Percentiles rank a stretch among this genome's conserved stretches.
Conservation (phyloP, 345 rosid species). For the Ceriops zippeliana region DNA sequence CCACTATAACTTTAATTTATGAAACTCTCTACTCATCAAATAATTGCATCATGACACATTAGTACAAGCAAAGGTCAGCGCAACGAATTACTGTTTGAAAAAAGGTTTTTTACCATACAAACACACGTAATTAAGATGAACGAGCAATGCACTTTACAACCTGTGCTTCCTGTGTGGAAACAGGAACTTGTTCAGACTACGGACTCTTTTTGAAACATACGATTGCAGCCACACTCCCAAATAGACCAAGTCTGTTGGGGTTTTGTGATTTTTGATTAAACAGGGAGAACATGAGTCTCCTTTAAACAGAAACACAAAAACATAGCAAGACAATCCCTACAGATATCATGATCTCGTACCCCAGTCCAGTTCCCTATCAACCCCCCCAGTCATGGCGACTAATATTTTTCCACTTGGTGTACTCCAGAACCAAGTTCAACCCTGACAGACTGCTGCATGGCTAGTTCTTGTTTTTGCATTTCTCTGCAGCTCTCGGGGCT, state of each 20-base stretch:
- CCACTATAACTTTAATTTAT: no score
- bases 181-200: constrained; percentile 28
- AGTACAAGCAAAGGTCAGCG: not conserved
- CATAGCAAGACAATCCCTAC: constrained; percentile 15
- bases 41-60: no score
- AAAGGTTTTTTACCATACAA: constrained; percentile 20
- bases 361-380: constrained; percentile 25
- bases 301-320: constrained; percentile 6
- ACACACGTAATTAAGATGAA: constrained; percentile 19
- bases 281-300: constrained; percentile 18
- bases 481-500: constrained; percentile 72
- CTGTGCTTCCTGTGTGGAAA: constrained; percentile 20
- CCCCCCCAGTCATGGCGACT: not conserved
- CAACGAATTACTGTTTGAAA: constrained; percentile 11
- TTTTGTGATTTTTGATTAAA: constrained; percentile 19
- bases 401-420: not conserved
- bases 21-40: no score
- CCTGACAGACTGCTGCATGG: constrained; percentile 23
- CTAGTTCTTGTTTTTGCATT: constrained; percentile 51
- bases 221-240: constrained; percentile 18
- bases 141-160: constrained; percentile 44
- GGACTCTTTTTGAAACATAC: not conserved
- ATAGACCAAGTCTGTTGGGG: constrained; percentile 18
- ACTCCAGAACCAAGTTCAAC: constrained; percentile 4
- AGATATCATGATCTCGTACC: constrained; percentile 27